phyloP scores from a whole-genome alignment of 306 rosid species.

The Geum urbanum region DNA sequence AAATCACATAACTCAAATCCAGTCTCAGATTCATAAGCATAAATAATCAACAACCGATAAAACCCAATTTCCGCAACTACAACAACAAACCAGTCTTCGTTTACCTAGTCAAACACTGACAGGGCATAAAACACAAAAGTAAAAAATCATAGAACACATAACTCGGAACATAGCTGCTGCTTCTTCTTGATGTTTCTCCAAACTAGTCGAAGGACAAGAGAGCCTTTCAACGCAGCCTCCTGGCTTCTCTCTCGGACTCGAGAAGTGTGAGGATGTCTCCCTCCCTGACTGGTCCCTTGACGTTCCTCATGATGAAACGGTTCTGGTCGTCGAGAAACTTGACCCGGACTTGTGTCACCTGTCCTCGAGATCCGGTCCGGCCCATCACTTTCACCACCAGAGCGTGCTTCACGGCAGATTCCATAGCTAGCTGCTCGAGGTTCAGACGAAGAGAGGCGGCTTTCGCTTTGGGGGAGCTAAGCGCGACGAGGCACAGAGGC shows the following conservation, averaged over 20 bases:
- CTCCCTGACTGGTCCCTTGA: constrained; percentile 13
- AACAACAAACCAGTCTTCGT: neutral
- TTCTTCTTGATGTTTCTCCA: neutral
- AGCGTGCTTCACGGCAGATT: constrained; percentile 8
- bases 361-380: constrained; percentile 8
- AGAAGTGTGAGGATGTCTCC: constrained; percentile 9
- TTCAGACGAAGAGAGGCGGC: neutral
- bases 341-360: constrained; percentile 15
- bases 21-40: neutral
- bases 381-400: constrained; percentile 8
- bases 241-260: constrained; percentile 10
- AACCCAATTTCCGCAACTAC: neutral
- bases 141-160: too few species aligned
- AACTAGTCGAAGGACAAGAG: neutral
- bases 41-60: neutral
- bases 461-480: too few species aligned
- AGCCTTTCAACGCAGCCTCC: constrained; percentile 6
- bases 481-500: too few species aligned
- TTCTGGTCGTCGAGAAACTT: constrained; percentile 13
- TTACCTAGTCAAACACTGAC: neutral
- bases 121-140: neutral
- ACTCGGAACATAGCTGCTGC: neutral
- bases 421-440: neutral
- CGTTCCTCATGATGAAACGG: constrained; percentile 16
- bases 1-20: neutral